Percentiles rank a stretch among this genome's conserved stretches.
Conservation (phyloP, 2,329 filamentous ascomycete genomes). For the Alternaria sp. region DNA sequence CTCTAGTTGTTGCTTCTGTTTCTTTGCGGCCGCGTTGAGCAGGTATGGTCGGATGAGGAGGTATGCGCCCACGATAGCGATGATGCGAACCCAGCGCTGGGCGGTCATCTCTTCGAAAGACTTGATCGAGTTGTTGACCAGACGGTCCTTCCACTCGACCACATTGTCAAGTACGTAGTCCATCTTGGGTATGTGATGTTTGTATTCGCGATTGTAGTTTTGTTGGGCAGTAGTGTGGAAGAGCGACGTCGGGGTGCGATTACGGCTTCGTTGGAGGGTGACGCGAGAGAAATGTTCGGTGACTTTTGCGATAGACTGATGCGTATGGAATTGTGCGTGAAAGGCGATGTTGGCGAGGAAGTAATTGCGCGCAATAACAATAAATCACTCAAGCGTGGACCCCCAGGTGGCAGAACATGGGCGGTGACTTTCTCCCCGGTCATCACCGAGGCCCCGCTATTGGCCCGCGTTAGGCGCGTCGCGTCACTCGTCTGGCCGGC, state of each 20-base stretch:
- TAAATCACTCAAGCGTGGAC: conserved; percentile 17
- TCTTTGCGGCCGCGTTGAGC: conserved; percentile 68
- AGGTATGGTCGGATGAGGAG: conserved; percentile 73
- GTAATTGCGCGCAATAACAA: conserved; percentile 3
- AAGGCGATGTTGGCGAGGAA: neutral
- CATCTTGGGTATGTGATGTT: conserved; percentile 12
- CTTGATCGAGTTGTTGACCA: conserved; percentile 50
- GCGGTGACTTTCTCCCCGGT: conserved; percentile 12
- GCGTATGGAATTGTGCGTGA: neutral
- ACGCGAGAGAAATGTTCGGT: neutral
- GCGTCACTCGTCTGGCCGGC: conserved; percentile 12
- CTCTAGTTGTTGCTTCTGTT: conserved; percentile 69
- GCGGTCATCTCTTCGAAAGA: conserved; percentile 53
- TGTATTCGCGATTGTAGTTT: neutral
- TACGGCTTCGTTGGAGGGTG: neutral
- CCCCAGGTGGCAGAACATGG: conserved; percentile 13
- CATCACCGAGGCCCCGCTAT: conserved; percentile 25
- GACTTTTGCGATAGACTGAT: neutral
- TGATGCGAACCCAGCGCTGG: conserved; percentile 67
- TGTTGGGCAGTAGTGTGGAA: neutral
- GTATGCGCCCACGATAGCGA: conserved; percentile 76
- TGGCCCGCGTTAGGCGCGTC: conserved; percentile 23
- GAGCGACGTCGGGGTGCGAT: neutral
- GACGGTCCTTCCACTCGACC: conserved; percentile 44
- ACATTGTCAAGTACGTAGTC: conserved; percentile 33